phyloP scores from a whole-genome alignment of 768 basidiomycete genomes.

The Omphalotus guepiniiformis region DNA sequence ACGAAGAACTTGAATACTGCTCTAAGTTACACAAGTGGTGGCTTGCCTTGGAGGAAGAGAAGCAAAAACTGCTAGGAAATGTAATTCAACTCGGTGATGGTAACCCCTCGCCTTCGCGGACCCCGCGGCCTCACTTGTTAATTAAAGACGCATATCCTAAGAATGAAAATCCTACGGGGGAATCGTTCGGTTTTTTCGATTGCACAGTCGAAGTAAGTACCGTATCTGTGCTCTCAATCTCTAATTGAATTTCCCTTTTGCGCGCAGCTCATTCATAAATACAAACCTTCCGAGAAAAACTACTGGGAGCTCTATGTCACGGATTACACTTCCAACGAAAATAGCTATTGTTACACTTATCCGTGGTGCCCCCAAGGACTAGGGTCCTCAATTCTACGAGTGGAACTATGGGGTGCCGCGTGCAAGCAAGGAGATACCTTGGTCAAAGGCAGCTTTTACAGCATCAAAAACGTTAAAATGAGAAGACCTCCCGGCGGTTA shows the following conservation, averaged over 20 bases:
- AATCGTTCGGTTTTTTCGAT: constrained; percentile 51
- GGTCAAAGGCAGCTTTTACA: constrained; percentile 46
- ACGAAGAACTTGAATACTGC: constrained; percentile 40
- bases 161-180: constrained; percentile 33
- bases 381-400: constrained; percentile 40
- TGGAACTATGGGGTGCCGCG: constrained; percentile 59
- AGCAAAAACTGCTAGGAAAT: constrained; percentile 9
- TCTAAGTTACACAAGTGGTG: constrained; percentile 47
- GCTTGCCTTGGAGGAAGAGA: constrained; percentile 28
- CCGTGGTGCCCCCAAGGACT: constrained; percentile 47
- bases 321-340: constrained; percentile 52
- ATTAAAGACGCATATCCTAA: constrained; percentile 48
- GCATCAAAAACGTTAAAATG: constrained; percentile 49
- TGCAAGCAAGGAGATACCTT: constrained; percentile 36
- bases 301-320: constrained; percentile 56
- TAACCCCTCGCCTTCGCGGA: constrained; percentile 6
- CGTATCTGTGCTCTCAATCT: neutral
- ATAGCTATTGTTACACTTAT: constrained; percentile 20
- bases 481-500: constrained; percentile 31
- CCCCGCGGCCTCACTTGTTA: constrained; percentile 37
- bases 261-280: constrained; percentile 45
- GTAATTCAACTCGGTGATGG: constrained; percentile 6
- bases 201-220: constrained; percentile 56
- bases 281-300: constrained; percentile 28
- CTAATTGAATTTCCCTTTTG: neutral